A percentile compares a stretch with the other conserved stretches of the same genome.
Conservation (phyloP, 1,139 yeast species). For the Yamadazyma sp. region DNA sequence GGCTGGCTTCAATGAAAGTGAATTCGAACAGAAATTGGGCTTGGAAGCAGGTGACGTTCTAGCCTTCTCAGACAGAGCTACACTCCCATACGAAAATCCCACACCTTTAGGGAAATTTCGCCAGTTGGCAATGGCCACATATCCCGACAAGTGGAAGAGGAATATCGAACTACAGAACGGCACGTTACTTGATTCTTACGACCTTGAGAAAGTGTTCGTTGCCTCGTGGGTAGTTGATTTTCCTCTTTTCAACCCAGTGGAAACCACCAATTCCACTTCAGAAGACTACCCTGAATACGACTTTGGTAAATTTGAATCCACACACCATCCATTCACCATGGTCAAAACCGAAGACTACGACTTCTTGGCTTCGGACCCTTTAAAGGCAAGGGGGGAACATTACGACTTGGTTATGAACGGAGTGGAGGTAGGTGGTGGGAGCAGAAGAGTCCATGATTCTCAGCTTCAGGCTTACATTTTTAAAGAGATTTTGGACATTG, state of each 20-base stretch:
- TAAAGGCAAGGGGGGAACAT: constrained; percentile 83
- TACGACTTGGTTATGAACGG: constrained; percentile 94
- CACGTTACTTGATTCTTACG: constrained; percentile 16
- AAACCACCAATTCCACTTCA: constrained; percentile 25
- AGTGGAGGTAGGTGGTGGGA: constrained; percentile 96
- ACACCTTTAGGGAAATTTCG: constrained; percentile 90
- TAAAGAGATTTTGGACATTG: constrained; percentile 53
- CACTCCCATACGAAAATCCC: constrained; percentile 80
- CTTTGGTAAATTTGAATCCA: constrained; percentile 51
- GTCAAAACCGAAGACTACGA: constrained; percentile 69
- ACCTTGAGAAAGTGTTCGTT: constrained; percentile 43
- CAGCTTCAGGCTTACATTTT: constrained; percentile 71
- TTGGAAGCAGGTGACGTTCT: constrained; percentile 69
- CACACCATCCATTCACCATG: constrained; percentile 98
- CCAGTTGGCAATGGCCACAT: constrained; percentile 62
- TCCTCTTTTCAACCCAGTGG: constrained; percentile 83
- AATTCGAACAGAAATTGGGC: constrained; percentile 33
- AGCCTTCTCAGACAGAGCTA: constrained; percentile 71
- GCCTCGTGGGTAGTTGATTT: constrained; percentile 88
- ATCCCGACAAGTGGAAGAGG: constrained; percentile 54
- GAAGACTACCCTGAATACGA: constrained; percentile 63
- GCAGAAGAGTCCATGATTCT: constrained; percentile 90
- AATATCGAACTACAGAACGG: constrained; percentile 24
- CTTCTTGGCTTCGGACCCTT: constrained; percentile 52
- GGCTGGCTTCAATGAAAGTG: constrained; percentile 16